Evolutionary conservation across 1,139 yeast species (phyloP).

Genomic region (Scheffersomyces titani): DNA sequence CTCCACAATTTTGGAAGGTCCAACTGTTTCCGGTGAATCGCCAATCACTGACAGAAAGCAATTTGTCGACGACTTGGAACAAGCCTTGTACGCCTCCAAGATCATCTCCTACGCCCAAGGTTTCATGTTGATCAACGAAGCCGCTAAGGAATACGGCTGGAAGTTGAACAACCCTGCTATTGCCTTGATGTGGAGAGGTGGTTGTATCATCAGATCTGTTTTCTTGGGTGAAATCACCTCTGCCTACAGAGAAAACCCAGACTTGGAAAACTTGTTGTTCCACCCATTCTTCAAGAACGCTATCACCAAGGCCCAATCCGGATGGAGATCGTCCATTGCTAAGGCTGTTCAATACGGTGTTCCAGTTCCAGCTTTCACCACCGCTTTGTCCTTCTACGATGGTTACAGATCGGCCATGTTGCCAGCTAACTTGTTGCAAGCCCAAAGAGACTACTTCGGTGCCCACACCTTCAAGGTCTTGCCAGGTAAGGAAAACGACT

Average conservation of each 20-base stretch:
- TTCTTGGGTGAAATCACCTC: slow-evolving; percentile 96
- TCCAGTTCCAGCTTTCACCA: slow-evolving; percentile 96
- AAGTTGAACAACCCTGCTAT: slow-evolving; percentile 96
- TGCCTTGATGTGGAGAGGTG: slow-evolving; percentile 99
- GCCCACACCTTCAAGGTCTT: slow-evolving; percentile 98
- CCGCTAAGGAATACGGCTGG: slow-evolving; percentile 97
- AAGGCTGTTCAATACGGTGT: slow-evolving; percentile 83
- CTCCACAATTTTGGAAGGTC: slow-evolving; percentile 76
- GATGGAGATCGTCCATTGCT: slow-evolving; percentile 90
- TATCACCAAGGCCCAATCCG: slow-evolving; percentile 87
- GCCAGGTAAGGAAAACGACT: slow-evolving; percentile 78
- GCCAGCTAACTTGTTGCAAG: slow-evolving; percentile 98
- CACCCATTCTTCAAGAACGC: slow-evolving; percentile 93
- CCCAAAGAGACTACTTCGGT: slow-evolving; percentile 99
- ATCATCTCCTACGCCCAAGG: slow-evolving; percentile 99
- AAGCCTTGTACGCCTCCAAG: slow-evolving; percentile 98
- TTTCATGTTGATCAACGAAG: slow-evolving; percentile 98
- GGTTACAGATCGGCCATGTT: slow-evolving; percentile 95
- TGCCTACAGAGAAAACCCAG: slow-evolving; percentile 93
- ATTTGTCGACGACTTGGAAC: slow-evolving; percentile 93
- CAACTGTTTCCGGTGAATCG: slow-evolving; percentile 54
- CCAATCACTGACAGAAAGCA: slow-evolving; percentile 70
- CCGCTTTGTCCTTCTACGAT: slow-evolving; percentile 97
- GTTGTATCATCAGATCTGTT: slow-evolving; percentile 98
- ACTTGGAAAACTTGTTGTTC: slow-evolving; percentile 92